Conservation (phyloP, 441 rosid genomes). For the Metrosideros polymorpha region DNA sequence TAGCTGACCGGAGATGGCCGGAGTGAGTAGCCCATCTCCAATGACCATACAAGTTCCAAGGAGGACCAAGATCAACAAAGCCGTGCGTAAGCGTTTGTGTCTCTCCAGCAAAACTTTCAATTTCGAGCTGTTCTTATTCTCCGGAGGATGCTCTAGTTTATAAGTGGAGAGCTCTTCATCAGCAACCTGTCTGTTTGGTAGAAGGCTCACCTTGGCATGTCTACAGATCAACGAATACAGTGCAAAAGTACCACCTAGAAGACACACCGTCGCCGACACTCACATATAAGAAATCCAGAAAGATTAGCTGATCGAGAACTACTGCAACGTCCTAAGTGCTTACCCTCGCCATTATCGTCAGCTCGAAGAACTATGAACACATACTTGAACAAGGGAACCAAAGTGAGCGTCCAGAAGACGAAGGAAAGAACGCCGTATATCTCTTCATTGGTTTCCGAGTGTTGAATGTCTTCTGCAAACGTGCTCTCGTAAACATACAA, state of each 20-base stretch:
- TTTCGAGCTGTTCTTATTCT: slow-evolving; percentile 48
- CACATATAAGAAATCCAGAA: neutral
- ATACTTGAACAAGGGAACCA: slow-evolving; percentile 80
- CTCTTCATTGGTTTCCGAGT: slow-evolving; percentile 84
- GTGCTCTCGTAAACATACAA: slow-evolving; percentile 90
- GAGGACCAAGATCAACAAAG: slow-evolving; percentile 79
- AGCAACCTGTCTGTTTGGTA: slow-evolving; percentile 82
- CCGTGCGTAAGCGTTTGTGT: slow-evolving; percentile 68
- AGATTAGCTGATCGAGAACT: neutral
- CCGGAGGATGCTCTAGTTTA: slow-evolving; percentile 61
- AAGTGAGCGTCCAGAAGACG: slow-evolving; percentile 95
- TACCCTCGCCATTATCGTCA: slow-evolving; percentile 96
- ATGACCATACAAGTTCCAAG: slow-evolving; percentile 99
- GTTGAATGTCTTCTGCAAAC: slow-evolving; percentile 81
- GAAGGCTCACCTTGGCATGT: slow-evolving; percentile 83
- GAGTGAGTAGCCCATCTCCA: slow-evolving; percentile 96
- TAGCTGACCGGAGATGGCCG: slow-evolving; percentile 79
- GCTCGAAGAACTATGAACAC: slow-evolving; percentile 89
- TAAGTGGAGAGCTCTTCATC: slow-evolving; percentile 95
- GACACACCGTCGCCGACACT: neutral
- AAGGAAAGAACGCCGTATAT: slow-evolving; percentile 86
- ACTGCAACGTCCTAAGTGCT: neutral
- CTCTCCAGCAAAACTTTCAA: slow-evolving; percentile 69
- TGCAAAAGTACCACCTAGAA: slow-evolving; percentile 92
- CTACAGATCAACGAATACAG: slow-evolving; percentile 86